Conservation (phyloP, 345 rosid genomes). For the Sonneratia alba region DNA sequence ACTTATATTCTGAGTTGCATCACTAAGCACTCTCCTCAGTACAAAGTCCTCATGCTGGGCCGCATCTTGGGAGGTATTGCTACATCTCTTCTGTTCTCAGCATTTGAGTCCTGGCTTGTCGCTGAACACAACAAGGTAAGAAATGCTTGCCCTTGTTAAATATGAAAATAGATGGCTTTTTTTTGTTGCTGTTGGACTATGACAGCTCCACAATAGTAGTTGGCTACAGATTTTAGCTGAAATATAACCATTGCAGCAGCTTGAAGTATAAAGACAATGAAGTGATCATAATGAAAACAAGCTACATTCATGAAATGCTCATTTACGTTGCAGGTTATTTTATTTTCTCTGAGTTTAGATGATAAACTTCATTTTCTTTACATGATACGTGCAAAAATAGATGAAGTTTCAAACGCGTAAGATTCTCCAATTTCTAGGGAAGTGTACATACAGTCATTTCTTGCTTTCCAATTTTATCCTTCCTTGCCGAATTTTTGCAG, state of each 20-base stretch:
- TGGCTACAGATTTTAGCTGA: background rate
- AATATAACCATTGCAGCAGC: background rate
- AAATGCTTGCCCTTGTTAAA: background rate
- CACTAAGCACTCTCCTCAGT: constrained; percentile 90
- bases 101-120: constrained; percentile 97
- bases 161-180: background rate
- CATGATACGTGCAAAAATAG: background rate
- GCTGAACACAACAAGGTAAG: constrained; percentile 91
- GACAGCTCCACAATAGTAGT: background rate
- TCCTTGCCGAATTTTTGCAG: constrained; percentile 27
- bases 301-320: background rate
- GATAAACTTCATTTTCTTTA: background rate
- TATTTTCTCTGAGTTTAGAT: background rate
- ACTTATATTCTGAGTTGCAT: constrained; percentile 81
- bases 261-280: background rate
- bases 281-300: background rate
- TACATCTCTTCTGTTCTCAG: constrained; percentile 78
- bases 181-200: background rate
- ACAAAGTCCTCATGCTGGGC: constrained; percentile 85
- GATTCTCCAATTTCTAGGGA: background rate
- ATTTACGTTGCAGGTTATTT: background rate
- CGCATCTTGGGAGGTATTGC: constrained; percentile 96
- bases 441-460: background rate
- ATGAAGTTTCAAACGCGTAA: background rate
- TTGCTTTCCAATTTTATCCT: background rate